Conservation (phyloP, 176 grass and related monocot genomes). For the Aegilops longissima region DNA sequence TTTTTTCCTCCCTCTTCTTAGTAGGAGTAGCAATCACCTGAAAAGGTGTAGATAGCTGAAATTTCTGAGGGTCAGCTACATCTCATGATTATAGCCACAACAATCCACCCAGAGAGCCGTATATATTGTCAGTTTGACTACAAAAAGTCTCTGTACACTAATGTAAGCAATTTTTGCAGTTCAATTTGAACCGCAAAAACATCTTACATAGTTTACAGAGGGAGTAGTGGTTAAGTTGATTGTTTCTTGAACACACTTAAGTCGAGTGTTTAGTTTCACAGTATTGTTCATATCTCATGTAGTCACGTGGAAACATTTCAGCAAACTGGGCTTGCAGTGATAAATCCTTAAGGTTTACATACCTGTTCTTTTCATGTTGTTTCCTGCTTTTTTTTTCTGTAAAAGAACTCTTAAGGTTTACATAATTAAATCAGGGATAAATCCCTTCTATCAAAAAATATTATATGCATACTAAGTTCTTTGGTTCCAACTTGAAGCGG, state of each 20-base stretch:
- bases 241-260: too few relatives aligned
- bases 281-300: not conserved
- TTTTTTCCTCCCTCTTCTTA: not conserved
- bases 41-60: conserved; percentile 12
- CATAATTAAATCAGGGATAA: too few relatives aligned
- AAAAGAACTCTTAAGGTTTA: too few relatives aligned
- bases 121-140: not conserved
- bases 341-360: too few relatives aligned
- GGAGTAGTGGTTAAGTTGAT: conserved; percentile 4
- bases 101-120: not conserved
- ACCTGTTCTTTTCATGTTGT: too few relatives aligned
- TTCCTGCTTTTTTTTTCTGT: too few relatives aligned
- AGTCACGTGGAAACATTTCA: too few relatives aligned
- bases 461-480: not conserved
- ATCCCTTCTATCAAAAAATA: too few relatives aligned
- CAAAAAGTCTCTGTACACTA: not conserved
- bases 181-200: too few relatives aligned
- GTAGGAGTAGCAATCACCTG: conserved; percentile 17
- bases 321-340: too few relatives aligned
- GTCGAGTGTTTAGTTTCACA: not conserved
- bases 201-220: too few relatives aligned
- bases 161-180: too few relatives aligned
- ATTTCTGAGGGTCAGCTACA: conserved; percentile 1
- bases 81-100: conserved; percentile 5
- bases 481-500: not conserved